phyloP scores from a whole-genome alignment of 2,329 filamentous ascomycete genomes.

The Apiospora marii region DNA sequence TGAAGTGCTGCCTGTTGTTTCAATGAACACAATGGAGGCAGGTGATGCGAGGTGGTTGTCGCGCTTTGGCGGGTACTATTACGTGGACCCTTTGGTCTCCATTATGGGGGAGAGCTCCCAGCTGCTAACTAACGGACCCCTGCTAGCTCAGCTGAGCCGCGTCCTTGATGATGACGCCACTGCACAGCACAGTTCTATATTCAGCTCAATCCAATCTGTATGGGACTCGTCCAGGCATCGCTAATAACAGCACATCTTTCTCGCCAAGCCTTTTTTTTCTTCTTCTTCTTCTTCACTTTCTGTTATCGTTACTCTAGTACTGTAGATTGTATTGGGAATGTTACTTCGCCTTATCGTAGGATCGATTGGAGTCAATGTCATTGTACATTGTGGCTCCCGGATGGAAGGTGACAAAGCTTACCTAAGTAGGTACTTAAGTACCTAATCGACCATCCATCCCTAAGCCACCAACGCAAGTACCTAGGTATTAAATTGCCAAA shows the following conservation, averaged over 20 bases:
- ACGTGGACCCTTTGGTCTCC: conserved; percentile 4
- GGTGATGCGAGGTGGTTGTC: not conserved
- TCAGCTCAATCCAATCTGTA: not conserved
- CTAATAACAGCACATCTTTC: not conserved
- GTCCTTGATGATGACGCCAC: conserved; percentile 18
- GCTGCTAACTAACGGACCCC: not conserved
- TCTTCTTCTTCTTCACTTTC: not conserved
- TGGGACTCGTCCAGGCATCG: too few species aligned
- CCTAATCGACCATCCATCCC: not conserved
- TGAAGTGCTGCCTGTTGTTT: conserved; percentile 1
- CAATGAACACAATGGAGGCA: not conserved
- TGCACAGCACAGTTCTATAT: not conserved
- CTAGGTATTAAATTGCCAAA: not conserved
- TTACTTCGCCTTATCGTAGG: not conserved
- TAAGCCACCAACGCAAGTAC: not conserved
- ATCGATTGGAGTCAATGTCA: not conserved
- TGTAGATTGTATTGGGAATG: not conserved
- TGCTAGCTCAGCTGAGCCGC: conserved; percentile 3
- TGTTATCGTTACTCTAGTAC: not conserved
- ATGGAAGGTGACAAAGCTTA: not conserved
- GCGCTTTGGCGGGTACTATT: conserved; percentile 8
- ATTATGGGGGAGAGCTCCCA: not conserved
- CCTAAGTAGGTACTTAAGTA: not conserved
- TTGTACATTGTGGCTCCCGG: too few species aligned
- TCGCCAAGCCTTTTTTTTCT: not conserved